Evolutionary conservation across 2,329 filamentous ascomycete genomes (phyloP).

Genomic region (Ascochyta fabae): DNA sequence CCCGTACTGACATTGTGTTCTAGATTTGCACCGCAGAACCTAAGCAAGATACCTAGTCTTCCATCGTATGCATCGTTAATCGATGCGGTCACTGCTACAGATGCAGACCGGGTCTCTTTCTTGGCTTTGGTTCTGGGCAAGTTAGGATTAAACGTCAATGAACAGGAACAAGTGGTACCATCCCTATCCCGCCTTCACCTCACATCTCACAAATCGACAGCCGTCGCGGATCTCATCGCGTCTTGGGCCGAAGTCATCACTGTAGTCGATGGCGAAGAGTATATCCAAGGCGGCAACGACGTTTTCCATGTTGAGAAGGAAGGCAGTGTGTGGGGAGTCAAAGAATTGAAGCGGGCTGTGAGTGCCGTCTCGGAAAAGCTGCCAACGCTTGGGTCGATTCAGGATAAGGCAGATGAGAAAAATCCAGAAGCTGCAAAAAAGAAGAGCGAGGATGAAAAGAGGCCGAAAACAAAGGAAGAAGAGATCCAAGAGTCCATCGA

Average conservation of each 20-base stretch:
- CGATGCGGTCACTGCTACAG: constrained; percentile 69
- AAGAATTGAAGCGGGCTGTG: constrained; percentile 45
- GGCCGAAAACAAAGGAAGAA: constrained; percentile 35
- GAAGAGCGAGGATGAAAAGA: constrained; percentile 35
- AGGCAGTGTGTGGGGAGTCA: constrained; percentile 53
- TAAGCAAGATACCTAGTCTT: constrained; percentile 70
- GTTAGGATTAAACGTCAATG: constrained; percentile 79
- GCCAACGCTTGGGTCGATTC: constrained; percentile 33
- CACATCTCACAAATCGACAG: constrained; percentile 69
- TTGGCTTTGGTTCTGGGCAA: constrained; percentile 80
- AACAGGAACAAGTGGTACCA: constrained; percentile 72
- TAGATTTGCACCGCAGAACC: constrained; percentile 83
- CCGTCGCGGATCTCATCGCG: constrained; percentile 71
- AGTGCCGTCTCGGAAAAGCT: constrained; percentile 36
- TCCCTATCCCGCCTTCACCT: constrained; percentile 84
- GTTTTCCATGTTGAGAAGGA: constrained; percentile 78
- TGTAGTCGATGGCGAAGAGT: constrained; percentile 70
- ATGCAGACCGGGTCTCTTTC: constrained; percentile 74
- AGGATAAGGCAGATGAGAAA: constrained; percentile 24
- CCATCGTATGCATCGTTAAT: constrained; percentile 76
- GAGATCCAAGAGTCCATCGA: constrained; percentile 37
- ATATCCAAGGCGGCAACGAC: constrained; percentile 81
- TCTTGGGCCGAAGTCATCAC: constrained; percentile 71
- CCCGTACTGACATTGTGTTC: constrained; percentile 16
- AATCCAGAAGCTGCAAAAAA: constrained; percentile 3